Conservation (phyloP, 2,329 filamentous ascomycete genomes). For the Aphanocladium album region DNA sequence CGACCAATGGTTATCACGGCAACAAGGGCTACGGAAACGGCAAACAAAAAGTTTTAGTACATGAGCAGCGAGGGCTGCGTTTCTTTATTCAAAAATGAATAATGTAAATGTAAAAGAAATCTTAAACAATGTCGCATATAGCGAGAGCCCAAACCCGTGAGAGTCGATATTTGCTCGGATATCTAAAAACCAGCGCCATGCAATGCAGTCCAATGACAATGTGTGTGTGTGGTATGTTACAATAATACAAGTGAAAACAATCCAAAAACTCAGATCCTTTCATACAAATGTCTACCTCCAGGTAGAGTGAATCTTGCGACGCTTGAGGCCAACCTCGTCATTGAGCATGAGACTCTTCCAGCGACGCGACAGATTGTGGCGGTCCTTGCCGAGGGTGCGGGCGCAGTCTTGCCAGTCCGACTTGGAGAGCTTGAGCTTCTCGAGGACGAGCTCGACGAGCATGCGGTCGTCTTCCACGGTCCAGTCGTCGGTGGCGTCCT, state of each 20-base stretch:
- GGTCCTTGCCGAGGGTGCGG: constrained; percentile 56
- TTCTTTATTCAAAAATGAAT: too few species aligned
- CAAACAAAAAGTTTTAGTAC: neutral
- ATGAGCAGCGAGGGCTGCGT: too few species aligned
- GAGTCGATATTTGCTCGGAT: constrained; percentile 1
- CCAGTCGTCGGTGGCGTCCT: constrained; percentile 45
- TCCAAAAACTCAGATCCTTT: neutral
- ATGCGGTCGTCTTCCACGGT: constrained; percentile 59
- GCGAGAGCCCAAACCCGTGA: too few species aligned
- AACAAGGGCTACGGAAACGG: too few species aligned
- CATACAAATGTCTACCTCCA: constrained; percentile 35
- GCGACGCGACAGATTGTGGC: constrained; percentile 49
- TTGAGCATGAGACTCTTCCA: constrained; percentile 59
- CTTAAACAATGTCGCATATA: too few species aligned
- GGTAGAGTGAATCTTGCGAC: constrained; percentile 48
- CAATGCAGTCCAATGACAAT: neutral
- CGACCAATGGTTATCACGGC: too few species aligned
- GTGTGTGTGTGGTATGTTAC: neutral
- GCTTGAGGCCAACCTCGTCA: constrained; percentile 57
- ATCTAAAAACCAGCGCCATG: constrained; percentile 4
- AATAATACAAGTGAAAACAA: neutral
- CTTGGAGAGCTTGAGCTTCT: constrained; percentile 60
- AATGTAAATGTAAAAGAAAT: too few species aligned
- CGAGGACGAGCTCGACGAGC: constrained; percentile 62
- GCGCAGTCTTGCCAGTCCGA: constrained; percentile 65